A percentile compares a stretch with the other conserved stretches of the same genome.
Conservation (phyloP, 1,139 yeast genomes). For the Nakaseomyces delphensis region DNA sequence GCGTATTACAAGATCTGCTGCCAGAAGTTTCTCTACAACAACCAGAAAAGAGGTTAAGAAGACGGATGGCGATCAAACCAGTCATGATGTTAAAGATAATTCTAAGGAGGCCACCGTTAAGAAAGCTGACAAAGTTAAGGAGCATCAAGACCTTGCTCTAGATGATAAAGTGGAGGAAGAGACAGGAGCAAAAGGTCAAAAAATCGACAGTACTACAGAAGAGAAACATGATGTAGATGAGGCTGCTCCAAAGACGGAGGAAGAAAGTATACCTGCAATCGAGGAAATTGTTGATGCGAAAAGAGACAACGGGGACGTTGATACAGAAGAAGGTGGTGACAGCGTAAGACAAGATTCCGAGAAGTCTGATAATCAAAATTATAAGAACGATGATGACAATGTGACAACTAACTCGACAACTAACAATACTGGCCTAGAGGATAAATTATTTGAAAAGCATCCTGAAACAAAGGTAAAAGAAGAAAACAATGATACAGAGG, state of each 20-base stretch:
- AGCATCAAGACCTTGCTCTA: too few relatives aligned
- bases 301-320: too few relatives aligned
- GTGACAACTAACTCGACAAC: too few relatives aligned
- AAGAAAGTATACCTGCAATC: neutral
- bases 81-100: neutral
- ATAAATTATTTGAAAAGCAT: too few relatives aligned
- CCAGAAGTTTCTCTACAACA: neutral
- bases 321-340: constrained; percentile 8
- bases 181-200: too few relatives aligned
- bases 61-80: neutral
- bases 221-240: constrained; percentile 9
- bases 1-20: neutral
- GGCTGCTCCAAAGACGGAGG: neutral
- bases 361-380: constrained; percentile 9
- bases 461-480: constrained; percentile 11
- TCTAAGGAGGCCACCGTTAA: neutral
- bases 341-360: constrained; percentile 1
- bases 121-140: neutral
- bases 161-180: too few relatives aligned
- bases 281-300: constrained; percentile 2
- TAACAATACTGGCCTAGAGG: too few relatives aligned
- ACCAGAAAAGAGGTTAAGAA: neutral
- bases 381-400: neutral
- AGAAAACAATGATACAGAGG: constrained; percentile 6
- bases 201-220: constrained; percentile 8